These are phyloP conservation scores for Colletotrichum brevisporum DNA, from an alignment of 2,329 filamentous ascomycete species.

Conservation along the genomic window DNA sequence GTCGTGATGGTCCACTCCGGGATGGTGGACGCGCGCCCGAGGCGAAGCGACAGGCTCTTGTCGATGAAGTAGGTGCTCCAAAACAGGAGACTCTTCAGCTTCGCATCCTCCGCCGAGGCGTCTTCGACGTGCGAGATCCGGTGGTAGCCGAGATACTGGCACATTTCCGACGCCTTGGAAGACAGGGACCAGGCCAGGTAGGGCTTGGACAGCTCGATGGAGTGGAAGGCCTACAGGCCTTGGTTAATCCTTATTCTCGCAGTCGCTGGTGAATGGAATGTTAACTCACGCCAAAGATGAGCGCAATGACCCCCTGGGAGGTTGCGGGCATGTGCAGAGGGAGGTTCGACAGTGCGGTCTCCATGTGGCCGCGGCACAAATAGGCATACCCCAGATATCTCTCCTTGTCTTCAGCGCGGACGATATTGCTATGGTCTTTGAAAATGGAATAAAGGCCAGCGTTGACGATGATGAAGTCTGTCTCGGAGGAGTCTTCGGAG, in stretches of 20 bases:
- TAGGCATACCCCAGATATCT: slow-evolving; percentile 43
- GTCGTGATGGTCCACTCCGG: slow-evolving; percentile 70
- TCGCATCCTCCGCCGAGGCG: slow-evolving; percentile 44
- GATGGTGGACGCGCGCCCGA: slow-evolving; percentile 66
- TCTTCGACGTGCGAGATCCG: slow-evolving; percentile 43
- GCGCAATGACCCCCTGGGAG: neutral
- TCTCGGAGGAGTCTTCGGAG: slow-evolving; percentile 47
- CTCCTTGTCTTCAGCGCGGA: slow-evolving; percentile 44
- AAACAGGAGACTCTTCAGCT: slow-evolving; percentile 61
- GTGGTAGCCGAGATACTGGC: slow-evolving; percentile 50
- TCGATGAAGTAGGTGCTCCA: slow-evolving; percentile 71
- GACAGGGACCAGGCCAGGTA: slow-evolving; percentile 48
- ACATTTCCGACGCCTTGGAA: slow-evolving; percentile 50
- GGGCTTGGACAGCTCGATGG: slow-evolving; percentile 50
- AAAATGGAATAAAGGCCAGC: slow-evolving; percentile 50
- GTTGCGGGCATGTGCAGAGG: neutral
- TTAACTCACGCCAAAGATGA: neutral
- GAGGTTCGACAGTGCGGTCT: neutral
- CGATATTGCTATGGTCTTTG: slow-evolving; percentile 42
- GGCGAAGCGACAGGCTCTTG: slow-evolving; percentile 66
- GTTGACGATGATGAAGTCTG: slow-evolving; percentile 51
- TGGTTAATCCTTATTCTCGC: neutral
- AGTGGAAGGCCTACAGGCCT: slow-evolving; percentile 40
- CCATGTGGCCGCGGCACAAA: slow-evolving; percentile 44
- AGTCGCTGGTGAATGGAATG: neutral